Evolutionary conservation across 805 yeast species (phyloP), one percentile per base, ranked within the genome.

Genomic region (Candida pseudofarinosa): DNA sequence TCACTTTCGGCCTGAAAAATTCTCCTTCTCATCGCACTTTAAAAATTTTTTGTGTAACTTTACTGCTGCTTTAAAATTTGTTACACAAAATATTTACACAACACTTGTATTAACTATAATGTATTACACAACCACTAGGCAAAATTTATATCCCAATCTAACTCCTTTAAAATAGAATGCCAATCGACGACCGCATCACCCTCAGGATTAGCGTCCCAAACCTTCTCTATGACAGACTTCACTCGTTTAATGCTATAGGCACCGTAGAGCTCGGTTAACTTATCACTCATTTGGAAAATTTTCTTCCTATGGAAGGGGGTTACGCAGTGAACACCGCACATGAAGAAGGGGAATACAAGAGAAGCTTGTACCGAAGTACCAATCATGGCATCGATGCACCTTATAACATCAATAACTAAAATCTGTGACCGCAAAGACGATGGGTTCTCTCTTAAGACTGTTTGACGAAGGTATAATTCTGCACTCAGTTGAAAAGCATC

Each of bases 131-230:
- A 23, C 8, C 19, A 10, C 35, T 56, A 79, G 12, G 90, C 93
- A 69, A 85, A 86, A 59, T 85, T 83, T 37, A 87, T 65, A 55
- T 85, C 87, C 91, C 93, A 85, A 2, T 85, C 87, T 39, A 83
- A 62, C 10, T 73, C 73, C 46, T 79, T 77, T 33, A 86, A 79
- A 36, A 84, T 73, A 28, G 71, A 76, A 54, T 79, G 78, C 93
- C 95, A 86, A 58, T 86, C 90, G 32, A 85, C 78, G 47, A 77
- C 80, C 42, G 64, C 68, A 19, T 77, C 73, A 0, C 93, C 91
- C 6, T 65, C 54, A 7, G 66, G 65, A 47, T 77, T 73, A 33
- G 52, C 46, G 42, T 58, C 58, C 82, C 81, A 77, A n/a, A 76
- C 72, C 44, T 63, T 62, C 41, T 68, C 74, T 56, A 74, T 69